Percentiles rank a stretch among this genome's conserved stretches.
Evolutionary conservation across 768 basidiomycete species (phyloP).

Genomic region (Suillus tomentosus): DNA sequence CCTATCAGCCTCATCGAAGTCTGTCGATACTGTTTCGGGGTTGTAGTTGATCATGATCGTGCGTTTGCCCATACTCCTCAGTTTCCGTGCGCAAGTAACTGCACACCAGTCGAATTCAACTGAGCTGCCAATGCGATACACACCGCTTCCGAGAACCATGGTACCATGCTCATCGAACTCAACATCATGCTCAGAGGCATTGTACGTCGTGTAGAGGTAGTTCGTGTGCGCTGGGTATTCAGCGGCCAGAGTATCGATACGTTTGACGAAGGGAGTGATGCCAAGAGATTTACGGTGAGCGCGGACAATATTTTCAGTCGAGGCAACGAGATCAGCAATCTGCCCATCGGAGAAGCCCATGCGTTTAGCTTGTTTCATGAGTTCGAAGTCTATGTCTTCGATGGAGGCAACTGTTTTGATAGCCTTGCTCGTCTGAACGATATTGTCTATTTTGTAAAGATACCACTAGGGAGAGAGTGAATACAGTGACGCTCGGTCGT

Average conservation of each 20-base stretch:
- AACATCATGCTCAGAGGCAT: constrained; percentile 94
- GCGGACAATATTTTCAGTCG: constrained; percentile 79
- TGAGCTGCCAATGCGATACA: constrained; percentile 96
- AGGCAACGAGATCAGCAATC: constrained; percentile 78
- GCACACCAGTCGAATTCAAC: constrained; percentile 99
- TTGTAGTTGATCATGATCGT: constrained; percentile 99
- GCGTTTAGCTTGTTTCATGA: constrained; percentile 86
- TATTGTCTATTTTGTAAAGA: constrained; percentile 98
- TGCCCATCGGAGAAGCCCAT: constrained; percentile 96
- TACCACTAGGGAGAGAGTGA: constrained; percentile 68
- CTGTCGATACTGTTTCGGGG: constrained; percentile 98
- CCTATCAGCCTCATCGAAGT: constrained; percentile 99
- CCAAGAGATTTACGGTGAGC: constrained; percentile 82
- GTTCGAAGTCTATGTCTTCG: constrained; percentile 66
- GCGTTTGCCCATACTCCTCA: constrained; percentile 89
- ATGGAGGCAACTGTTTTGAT: constrained; percentile 73
- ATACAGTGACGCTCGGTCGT: background rate
- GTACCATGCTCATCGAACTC: constrained; percentile 95
- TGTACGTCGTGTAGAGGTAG: constrained; percentile 99
- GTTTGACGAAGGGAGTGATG: constrained; percentile 97
- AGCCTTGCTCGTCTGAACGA: constrained; percentile 82
- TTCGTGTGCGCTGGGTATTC: constrained; percentile 99
- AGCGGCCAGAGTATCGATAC: constrained; percentile 98
- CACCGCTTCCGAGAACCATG: constrained; percentile 98
- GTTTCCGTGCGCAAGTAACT: constrained; percentile 94